A percentile compares a stretch with the other conserved stretches of the same genome.
phyloP scores from a whole-genome alignment of 108 stramenopile species.

The Aureococcus anophagefferens region DNA sequence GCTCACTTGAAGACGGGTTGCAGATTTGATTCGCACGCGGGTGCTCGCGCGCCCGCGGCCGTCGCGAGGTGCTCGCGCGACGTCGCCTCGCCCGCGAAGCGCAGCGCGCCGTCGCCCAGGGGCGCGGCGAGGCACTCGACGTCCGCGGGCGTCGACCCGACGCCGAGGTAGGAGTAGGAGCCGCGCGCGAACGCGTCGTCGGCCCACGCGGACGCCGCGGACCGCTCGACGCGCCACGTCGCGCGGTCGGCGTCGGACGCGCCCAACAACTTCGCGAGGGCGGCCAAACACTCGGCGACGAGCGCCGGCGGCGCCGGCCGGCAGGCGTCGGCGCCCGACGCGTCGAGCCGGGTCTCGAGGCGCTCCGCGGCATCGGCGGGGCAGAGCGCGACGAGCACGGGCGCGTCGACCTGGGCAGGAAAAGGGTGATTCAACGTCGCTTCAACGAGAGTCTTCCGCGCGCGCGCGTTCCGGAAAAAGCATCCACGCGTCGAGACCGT shows the following conservation, averaged over 20 bases:
- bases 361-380: constrained; percentile 23
- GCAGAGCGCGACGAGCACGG: constrained; percentile 31
- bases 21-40: too few relatives aligned
- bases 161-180: constrained; percentile 10
- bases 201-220: constrained; percentile 21
- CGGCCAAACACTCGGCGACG: constrained; percentile 10
- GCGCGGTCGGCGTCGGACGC: constrained; percentile 6
- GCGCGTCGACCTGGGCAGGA: too few relatives aligned
- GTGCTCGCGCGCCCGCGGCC: not conserved
- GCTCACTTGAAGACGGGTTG: too few relatives aligned
- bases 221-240: not conserved
- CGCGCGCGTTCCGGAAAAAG: too few relatives aligned
- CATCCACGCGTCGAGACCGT: too few relatives aligned
- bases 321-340: not conserved
- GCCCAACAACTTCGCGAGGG: constrained; percentile 20
- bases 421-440: too few relatives aligned
- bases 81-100: not conserved
- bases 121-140: constrained; percentile 31
- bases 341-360: constrained; percentile 20
- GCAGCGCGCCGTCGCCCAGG: not conserved
- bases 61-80: not conserved
- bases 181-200: constrained; percentile 4
- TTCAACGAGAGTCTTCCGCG: too few relatives aligned
- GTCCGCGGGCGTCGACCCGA: constrained; percentile 15
- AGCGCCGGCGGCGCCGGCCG: not conserved